Conservation (phyloP, 2,329 filamentous ascomycete genomes). For the Fusarium verticillioides region DNA sequence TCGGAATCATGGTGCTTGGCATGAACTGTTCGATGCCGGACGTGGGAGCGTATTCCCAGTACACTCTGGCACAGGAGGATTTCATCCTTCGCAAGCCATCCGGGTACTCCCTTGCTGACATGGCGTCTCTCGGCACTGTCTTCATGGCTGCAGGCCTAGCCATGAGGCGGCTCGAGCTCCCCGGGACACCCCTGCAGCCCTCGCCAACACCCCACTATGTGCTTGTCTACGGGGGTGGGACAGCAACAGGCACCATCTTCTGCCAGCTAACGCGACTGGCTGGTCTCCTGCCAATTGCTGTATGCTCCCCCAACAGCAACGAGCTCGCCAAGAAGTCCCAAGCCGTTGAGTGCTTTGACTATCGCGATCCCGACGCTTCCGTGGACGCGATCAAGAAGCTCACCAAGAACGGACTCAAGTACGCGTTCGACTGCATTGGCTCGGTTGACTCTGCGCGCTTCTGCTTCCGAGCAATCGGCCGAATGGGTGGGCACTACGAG, state of each 20-base stretch:
- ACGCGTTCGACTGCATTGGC: slow-evolving; percentile 2
- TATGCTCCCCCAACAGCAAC: slow-evolving; percentile 2
- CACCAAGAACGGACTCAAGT: slow-evolving; percentile 2
- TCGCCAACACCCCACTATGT: slow-evolving; percentile 9
- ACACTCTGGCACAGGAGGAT: slow-evolving; percentile 3
- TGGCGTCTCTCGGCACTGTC: slow-evolving; percentile 6
- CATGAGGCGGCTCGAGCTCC: neutral
- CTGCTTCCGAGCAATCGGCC: slow-evolving; percentile 4
- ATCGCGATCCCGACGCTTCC: neutral
- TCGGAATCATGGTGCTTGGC: slow-evolving; percentile 4
- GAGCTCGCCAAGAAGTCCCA: slow-evolving; percentile 5
- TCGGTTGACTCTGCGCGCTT: slow-evolving; percentile 4
- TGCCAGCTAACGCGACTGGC: neutral
- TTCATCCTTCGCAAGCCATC: slow-evolving; percentile 7
- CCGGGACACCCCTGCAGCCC: neutral
- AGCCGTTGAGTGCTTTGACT: slow-evolving; percentile 4
- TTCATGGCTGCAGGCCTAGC: neutral
- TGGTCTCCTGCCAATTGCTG: neutral
- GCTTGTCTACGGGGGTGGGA: slow-evolving; percentile 12
- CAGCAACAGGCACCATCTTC: slow-evolving; percentile 9
- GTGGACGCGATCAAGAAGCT: slow-evolving; percentile 9
- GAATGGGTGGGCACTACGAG: slow-evolving; percentile 10
- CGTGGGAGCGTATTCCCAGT: slow-evolving; percentile 3
- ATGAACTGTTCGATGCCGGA: slow-evolving; percentile 1
- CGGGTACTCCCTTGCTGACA: slow-evolving; percentile 7